These are phyloP conservation scores for Coniochaeta sp. DNA, from an alignment of 2,329 filamentous ascomycete species.

Conservation along the genomic window DNA sequence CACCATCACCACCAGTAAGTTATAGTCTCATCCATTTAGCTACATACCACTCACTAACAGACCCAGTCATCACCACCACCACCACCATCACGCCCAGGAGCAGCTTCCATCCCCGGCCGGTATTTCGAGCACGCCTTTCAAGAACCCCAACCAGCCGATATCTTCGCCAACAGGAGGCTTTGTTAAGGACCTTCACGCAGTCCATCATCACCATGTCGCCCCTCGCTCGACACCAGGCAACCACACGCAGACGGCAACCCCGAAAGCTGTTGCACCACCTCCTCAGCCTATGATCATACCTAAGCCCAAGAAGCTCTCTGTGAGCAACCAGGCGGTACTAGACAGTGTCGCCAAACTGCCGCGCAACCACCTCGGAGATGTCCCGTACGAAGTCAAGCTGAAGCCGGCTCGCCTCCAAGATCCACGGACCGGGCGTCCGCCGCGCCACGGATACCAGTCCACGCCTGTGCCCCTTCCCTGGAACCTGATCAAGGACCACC, in stretches of 20 bases:
- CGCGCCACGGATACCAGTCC: slow-evolving; percentile 27
- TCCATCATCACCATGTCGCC: slow-evolving; percentile 41
- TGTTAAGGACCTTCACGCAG: slow-evolving; percentile 27
- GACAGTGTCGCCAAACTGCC: slow-evolving; percentile 63
- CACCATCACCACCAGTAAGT: slow-evolving; percentile 63
- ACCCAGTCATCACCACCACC: slow-evolving; percentile 48
- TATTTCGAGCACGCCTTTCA: slow-evolving; percentile 35
- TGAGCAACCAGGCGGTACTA: slow-evolving; percentile 64
- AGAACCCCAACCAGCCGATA: slow-evolving; percentile 37
- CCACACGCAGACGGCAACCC: slow-evolving; percentile 14
- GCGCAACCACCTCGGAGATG: slow-evolving; percentile 75
- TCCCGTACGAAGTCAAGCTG: slow-evolving; percentile 68
- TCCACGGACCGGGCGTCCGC: slow-evolving; percentile 40
- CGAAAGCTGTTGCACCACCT: slow-evolving; percentile 18
- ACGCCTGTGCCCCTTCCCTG: slow-evolving; percentile 68
- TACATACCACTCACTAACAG: slow-evolving; percentile 10
- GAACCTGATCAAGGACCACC: slow-evolving; percentile 62
- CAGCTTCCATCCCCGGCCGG: slow-evolving; percentile 30
- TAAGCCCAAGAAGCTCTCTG: slow-evolving; percentile 52
- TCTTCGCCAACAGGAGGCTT: slow-evolving; percentile 33
- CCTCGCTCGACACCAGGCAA: slow-evolving; percentile 21
- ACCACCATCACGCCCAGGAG: slow-evolving; percentile 47
- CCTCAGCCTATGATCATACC: slow-evolving; percentile 39
- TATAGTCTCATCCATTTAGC: slow-evolving; percentile 7
- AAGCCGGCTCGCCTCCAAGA: slow-evolving; percentile 40